Percentiles rank a stretch among this genome's conserved stretches.
Conservation (phyloP, 805 yeast genomes). For the Nakazawaea laoshanensis region DNA sequence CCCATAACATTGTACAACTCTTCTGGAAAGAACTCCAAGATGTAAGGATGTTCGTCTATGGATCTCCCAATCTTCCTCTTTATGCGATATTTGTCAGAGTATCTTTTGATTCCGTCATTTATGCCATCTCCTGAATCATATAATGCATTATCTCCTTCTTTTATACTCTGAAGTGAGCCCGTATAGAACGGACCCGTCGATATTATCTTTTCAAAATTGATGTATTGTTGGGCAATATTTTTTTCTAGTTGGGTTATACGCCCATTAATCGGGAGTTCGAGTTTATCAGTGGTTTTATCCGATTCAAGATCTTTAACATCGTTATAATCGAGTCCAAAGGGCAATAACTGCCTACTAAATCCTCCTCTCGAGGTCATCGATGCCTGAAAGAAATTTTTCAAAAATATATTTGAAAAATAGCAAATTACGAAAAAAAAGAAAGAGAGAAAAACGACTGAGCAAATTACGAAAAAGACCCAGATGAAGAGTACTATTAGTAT, state of each 20-base stretch:
- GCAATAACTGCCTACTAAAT: slow-evolving; percentile 34
- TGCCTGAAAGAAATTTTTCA: not conserved
- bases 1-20: slow-evolving; percentile 74
- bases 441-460: no score
- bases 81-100: slow-evolving; percentile 72
- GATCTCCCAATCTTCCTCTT: slow-evolving; percentile 64
- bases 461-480: no score
- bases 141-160: slow-evolving; percentile 18
- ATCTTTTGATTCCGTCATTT: slow-evolving; percentile 70
- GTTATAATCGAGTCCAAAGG: slow-evolving; percentile 66
- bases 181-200: slow-evolving; percentile 62
- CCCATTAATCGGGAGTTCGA: slow-evolving; percentile 59
- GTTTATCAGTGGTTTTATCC: slow-evolving; percentile 27
- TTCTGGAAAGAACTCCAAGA: slow-evolving; percentile 61
- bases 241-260: slow-evolving; percentile 43
- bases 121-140: slow-evolving; percentile 31
- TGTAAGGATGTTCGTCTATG: slow-evolving; percentile 72
- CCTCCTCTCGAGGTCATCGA: slow-evolving; percentile 21
- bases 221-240: slow-evolving; percentile 42
- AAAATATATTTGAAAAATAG: not conserved
- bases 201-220: slow-evolving; percentile 44
- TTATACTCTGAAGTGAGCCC: slow-evolving; percentile 31
- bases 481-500: no score
- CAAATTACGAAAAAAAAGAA: not conserved
- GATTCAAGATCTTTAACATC: slow-evolving; percentile 39